phyloP scores from a whole-genome alignment of 768 basidiomycete genomes.

The Gloeostereum incarnatum region DNA sequence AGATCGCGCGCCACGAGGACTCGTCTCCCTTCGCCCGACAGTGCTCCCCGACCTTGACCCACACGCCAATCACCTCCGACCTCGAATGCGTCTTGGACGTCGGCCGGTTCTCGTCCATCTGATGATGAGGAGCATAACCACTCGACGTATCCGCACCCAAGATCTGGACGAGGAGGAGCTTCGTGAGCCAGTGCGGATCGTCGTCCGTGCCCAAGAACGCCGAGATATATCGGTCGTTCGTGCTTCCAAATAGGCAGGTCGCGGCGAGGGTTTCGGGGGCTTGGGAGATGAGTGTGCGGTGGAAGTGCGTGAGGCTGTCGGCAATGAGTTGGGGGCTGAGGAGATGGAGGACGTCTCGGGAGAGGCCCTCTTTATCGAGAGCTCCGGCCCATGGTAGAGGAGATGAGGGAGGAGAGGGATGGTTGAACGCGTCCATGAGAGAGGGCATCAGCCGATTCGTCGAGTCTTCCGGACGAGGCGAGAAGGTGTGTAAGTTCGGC shows the following conservation, averaged over 20 bases:
- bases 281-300: constrained; percentile 40
- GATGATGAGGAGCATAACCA: constrained; percentile 10
- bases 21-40: constrained; percentile 70
- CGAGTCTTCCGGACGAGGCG: constrained; percentile 39
- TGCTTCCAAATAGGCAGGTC: constrained; percentile 31
- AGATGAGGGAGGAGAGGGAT: constrained; percentile 16
- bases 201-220: constrained; percentile 60
- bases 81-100: constrained; percentile 60
- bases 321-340: constrained; percentile 59
- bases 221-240: constrained; percentile 5
- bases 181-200: constrained; percentile 76
- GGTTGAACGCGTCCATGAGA: constrained; percentile 34
- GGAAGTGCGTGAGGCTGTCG: constrained; percentile 52
- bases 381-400: constrained; percentile 34
- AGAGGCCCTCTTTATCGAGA: constrained; percentile 58
- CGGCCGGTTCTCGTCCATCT: background rate
- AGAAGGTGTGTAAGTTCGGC: constrained; percentile 40
- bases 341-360: constrained; percentile 51
- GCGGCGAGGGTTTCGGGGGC: constrained; percentile 46
- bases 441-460: constrained; percentile 25
- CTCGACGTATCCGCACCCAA: constrained; percentile 48
- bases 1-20: constrained; percentile 70
- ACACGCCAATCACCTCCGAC: constrained; percentile 62
- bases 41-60: constrained; percentile 67
- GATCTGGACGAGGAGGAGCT: constrained; percentile 59